Base-by-base conservation (phyloP, 306 rosid species). In the Aeschynomene evenia region DNA sequence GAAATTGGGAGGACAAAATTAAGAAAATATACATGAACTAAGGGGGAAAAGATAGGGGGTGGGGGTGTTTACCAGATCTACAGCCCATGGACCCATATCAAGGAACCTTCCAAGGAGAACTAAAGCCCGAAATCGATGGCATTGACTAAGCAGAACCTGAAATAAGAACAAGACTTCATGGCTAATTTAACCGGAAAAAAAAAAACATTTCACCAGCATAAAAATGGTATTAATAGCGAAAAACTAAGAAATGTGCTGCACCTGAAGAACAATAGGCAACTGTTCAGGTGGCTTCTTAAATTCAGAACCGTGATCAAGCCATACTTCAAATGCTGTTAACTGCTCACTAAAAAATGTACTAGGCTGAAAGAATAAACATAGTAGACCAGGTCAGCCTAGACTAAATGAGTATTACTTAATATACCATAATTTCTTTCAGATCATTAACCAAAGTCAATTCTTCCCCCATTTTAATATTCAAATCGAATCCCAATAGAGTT, bases 1-100 rank as follows among this genome's bases (percentile, higher is more conserved):
- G 21, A 77, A 10, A 68, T 51, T 40, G 9, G 37, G 37, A 31
- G 37, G 46, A 56, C 26, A 76, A 63, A 23, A 28, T 36, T 54
- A 57, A 46, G 23, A 75, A 13, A 48, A 60, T 62, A 37, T 22
- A 19, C 51, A 70, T 18, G 21, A 70, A 63, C 16, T 21, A 53
- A 33, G 68, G 48, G 43, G 51, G 9, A 1, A 34, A 20, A 5
- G 51, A 16, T 19, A 16, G 20, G 3, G 51, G 9, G 21, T 0
- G 20, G 3, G 9, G 9, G 16, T 26, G 51, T 39, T 70, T 84
- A 95, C 99, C 92, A 95, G 86, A 78, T 95, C 99, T 71, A 95
- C 99, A 45, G 99, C 99, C 99, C 99, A 95, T 63, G 96, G 85
- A 51, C 99, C 99, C 99, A 95, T 91, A 74, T 95, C 97, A 83